These are phyloP conservation scores for Tuctoria greenei DNA, from an alignment of 176 grass and related monocot genomes.

Conservation along the genomic window DNA sequence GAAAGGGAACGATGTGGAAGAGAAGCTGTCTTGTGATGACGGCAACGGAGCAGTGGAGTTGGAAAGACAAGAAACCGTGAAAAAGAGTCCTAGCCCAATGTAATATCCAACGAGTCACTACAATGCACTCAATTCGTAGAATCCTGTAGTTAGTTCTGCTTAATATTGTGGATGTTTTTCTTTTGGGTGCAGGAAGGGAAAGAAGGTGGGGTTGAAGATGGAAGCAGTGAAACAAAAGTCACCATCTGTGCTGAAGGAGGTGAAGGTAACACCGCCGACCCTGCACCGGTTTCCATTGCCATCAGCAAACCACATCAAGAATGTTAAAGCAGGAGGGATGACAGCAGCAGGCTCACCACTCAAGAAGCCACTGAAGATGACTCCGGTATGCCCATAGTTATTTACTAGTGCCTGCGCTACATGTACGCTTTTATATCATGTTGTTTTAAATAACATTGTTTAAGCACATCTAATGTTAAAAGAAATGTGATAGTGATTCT, in stretches of 20 bases:
- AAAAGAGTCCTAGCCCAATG: constrained; percentile 44
- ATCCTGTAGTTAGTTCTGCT: not conserved
- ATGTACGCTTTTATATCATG: constrained; percentile 4
- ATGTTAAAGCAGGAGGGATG: constrained; percentile 45
- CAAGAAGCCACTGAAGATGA: constrained; percentile 66
- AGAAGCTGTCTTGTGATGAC: constrained; percentile 19
- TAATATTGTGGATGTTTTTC: constrained; percentile 3
- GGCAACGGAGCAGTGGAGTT: not conserved
- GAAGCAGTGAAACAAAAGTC: constrained; percentile 56
- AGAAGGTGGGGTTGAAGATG: constrained; percentile 48
- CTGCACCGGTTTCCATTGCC: constrained; percentile 82
- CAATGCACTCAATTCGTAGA: not conserved
- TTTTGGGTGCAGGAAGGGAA: constrained; percentile 48
- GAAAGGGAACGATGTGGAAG: constrained; percentile 8
- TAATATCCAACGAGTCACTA: constrained; percentile 18
- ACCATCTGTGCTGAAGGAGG: constrained; percentile 62
- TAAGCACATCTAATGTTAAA: not conserved
- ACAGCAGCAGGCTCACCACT: constrained; percentile 53
- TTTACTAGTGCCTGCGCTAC: constrained; percentile 1
- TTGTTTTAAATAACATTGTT: not conserved
- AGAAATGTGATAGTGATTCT: not conserved
- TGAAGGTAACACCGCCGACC: constrained; percentile 80
- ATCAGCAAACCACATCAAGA: constrained; percentile 43
- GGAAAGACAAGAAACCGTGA: constrained; percentile 27
- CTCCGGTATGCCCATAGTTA: constrained; percentile 18